A percentile compares a stretch with the other conserved stretches of the same genome.
phyloP scores from a whole-genome alignment of 306 rosid genomes.

The Vicia villosa region DNA sequence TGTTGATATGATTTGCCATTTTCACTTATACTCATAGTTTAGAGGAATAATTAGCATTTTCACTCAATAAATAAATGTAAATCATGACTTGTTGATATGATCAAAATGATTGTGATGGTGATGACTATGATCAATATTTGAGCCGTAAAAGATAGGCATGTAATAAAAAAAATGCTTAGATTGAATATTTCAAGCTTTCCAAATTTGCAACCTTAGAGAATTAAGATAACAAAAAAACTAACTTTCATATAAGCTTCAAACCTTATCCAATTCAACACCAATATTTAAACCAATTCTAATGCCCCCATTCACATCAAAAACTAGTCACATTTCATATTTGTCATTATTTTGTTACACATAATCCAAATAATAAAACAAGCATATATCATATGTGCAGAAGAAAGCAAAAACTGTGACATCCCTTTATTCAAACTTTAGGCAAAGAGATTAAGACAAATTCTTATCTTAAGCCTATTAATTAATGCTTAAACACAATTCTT shows the following conservation, averaged over 20 bases:
- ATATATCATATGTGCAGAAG: background rate
- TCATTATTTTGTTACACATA: background rate
- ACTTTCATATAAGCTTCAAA: constrained; percentile 2
- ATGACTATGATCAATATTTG: background rate
- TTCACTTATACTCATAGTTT: background rate
- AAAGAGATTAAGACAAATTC: constrained; percentile 3
- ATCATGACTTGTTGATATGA: background rate
- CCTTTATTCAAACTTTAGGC: constrained; percentile 31
- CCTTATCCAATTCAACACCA: background rate
- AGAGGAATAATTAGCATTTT: background rate
- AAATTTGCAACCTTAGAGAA: background rate
- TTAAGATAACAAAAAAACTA: constrained; percentile 10
- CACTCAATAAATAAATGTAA: background rate
- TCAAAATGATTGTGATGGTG: background rate
- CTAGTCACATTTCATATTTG: background rate
- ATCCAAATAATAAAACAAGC: background rate
- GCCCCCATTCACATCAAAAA: background rate
- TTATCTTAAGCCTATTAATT: constrained; percentile 8
- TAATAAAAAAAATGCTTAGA: background rate
- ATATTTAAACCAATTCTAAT: background rate
- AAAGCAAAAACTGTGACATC: constrained; percentile 8
- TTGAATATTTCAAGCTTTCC: background rate
- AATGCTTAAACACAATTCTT: constrained; percentile 22
- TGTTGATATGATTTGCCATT: no score
- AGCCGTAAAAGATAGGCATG: background rate